Percentiles rank a stretch among this genome's conserved stretches.
Conservation (phyloP, 768 basidiomycete species). For the Clathrus columnatus region DNA sequence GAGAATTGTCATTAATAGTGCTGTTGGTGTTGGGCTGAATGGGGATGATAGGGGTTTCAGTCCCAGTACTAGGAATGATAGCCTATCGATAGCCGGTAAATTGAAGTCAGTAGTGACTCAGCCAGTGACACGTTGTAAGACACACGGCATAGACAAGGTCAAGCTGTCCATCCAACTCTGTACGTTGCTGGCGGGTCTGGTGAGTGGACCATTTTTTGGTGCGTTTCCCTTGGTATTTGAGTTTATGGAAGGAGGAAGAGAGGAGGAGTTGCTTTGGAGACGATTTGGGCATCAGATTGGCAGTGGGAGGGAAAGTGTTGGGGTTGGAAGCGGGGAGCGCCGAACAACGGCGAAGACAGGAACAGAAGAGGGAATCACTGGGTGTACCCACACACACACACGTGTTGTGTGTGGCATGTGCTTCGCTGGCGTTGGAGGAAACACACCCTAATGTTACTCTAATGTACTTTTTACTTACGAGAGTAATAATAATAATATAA, state of each 20-base stretch:
- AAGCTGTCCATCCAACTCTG: not conserved
- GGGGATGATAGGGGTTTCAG: too few species aligned
- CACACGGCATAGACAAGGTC: not conserved
- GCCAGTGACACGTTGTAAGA: too few species aligned
- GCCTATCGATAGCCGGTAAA: too few species aligned
- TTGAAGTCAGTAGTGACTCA: too few species aligned
- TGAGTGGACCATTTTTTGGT: constrained; percentile 1
- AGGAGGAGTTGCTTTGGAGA: not conserved
- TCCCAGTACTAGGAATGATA: too few species aligned
- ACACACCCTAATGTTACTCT: too few species aligned
- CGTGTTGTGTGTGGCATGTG: not conserved
- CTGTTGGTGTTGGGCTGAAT: too few species aligned
- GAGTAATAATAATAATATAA: too few species aligned
- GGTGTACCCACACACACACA: too few species aligned
- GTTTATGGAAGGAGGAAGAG: not conserved
- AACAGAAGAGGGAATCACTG: not conserved
- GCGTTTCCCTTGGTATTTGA: not conserved
- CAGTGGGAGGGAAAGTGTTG: not conserved
- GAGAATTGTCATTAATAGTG: too few species aligned
- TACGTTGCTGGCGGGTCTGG: not conserved
- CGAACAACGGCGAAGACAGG: not conserved
- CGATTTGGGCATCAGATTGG: not conserved
- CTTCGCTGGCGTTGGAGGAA: not conserved
- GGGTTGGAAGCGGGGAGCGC: not conserved
- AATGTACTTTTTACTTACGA: too few species aligned